phyloP scores from a whole-genome alignment of 129 eudicot species.

The Tagetes erecta region DNA sequence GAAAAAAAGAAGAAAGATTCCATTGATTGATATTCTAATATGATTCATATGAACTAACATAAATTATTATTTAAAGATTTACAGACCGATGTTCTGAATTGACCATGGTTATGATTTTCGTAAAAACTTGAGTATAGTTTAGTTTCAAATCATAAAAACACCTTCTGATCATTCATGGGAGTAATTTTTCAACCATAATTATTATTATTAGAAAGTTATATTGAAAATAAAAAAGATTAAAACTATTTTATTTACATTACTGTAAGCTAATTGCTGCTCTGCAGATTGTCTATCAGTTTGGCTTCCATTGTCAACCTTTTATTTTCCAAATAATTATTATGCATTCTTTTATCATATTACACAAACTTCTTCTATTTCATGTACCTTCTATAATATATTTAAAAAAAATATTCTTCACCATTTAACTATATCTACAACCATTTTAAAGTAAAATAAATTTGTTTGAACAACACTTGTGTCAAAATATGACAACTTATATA shows the following conservation, averaged over 20 bases:
- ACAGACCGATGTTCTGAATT: not conserved
- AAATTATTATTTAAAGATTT: not conserved
- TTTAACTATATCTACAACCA: conserved; percentile 1
- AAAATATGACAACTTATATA: conserved; percentile 9
- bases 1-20: not conserved
- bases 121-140: not conserved
- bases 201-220: not conserved
- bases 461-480: not conserved
- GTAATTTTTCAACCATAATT: not conserved
- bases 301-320: conserved; percentile 8
- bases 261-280: not conserved
- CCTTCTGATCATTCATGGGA: not conserved
- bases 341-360: not conserved
- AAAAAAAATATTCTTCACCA: not conserved
- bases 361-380: not conserved
- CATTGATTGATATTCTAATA: not conserved
- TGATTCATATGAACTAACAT: not conserved
- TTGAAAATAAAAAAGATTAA: not conserved
- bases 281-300: not conserved
- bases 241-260: not conserved
- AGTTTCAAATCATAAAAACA: not conserved
- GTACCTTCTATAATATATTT: not conserved
- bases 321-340: conserved; percentile 6
- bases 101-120: not conserved
- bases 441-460: not conserved